Base-by-base conservation (phyloP, 176 grass and related monocot genomes). In the Secale cereale region DNA sequence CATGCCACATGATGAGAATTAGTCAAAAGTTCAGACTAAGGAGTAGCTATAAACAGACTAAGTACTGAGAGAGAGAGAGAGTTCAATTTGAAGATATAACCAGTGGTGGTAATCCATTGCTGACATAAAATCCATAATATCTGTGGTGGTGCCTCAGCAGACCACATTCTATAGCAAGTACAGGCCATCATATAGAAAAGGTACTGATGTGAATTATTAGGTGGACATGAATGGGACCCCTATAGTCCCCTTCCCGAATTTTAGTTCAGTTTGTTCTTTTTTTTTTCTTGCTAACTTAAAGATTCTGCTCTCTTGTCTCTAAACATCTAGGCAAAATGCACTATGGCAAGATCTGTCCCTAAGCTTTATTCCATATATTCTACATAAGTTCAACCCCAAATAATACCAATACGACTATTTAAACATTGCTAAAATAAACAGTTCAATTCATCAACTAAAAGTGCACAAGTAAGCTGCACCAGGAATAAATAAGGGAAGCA, bases 401-500 rank as follows among this genome's bases (percentile, higher is more conserved):
- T 10, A 50, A 20, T 59, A 70, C 57, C 7, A 37, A 4, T 7
- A 41, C 41, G n/a, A 48, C 76, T 64, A 54, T 6, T 22, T 78
- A 25, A 78, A 9, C 31, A 59, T 36, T 78, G 10, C 68, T 3
- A 72, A 48, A 16, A 46, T 43, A 43, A 66, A 33, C 13, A 90
- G 20, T 28, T 73, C 35, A 70, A 31, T 39, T 15, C n/a, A 40
- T 78, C 19, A 81, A 59, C 33, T 26, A 3, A 11, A 82, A 82
- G 60, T 43, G 25, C 52, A 52, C n/a, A 31, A 64, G 10, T 69
- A 82, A 77, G 30, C 12, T 56, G 43, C 9, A 43, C 35, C 8
- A 72, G 74, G 10, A 82, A 77, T 33, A 76, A 82, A 22, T 10
- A 82, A 31, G 30, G 30, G 30, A 60, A 54, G 72, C n/a, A 78